Percentiles rank a stretch among this genome's conserved stretches.
Conservation (phyloP, 768 basidiomycete species). For the Boletus pseudo-olivaceus region DNA sequence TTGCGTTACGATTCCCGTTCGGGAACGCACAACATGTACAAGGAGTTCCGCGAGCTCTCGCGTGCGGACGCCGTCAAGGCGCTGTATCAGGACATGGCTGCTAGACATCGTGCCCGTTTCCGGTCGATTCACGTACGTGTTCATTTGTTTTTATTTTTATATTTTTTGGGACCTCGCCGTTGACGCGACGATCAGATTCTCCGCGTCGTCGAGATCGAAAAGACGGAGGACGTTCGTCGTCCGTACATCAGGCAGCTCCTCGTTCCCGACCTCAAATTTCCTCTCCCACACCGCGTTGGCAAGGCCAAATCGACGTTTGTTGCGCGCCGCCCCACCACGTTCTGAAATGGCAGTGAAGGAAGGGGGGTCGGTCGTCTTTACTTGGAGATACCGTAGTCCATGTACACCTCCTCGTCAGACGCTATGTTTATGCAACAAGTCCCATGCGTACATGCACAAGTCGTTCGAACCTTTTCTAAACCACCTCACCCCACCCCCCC, state of each 20-base stretch:
- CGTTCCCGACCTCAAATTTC: slow-evolving; percentile 90
- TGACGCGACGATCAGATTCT: slow-evolving; percentile 71
- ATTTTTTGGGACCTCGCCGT: too few species aligned
- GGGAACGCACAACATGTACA: slow-evolving; percentile 99
- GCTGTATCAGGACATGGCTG: slow-evolving; percentile 99
- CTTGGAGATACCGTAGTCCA: too few species aligned
- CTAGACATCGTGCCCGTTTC: slow-evolving; percentile 98
- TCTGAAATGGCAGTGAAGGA: slow-evolving; percentile 43
- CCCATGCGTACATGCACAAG: background rate
- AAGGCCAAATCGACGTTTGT: slow-evolving; percentile 81
- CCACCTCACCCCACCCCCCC: too few species aligned
- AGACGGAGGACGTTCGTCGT: slow-evolving; percentile 86
- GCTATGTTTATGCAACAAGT: slow-evolving; percentile 16
- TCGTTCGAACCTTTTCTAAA: too few species aligned
- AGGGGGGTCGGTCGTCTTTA: too few species aligned
- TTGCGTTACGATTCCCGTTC: slow-evolving; percentile 99
- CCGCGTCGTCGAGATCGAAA: slow-evolving; percentile 94
- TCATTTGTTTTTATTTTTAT: too few species aligned
- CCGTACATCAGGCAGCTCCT: slow-evolving; percentile 98
- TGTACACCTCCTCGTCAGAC: slow-evolving; percentile 7
- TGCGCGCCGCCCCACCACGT: slow-evolving; percentile 73
- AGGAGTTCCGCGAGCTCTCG: slow-evolving; percentile 95
- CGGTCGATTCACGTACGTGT: slow-evolving; percentile 88
- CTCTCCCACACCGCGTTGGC: slow-evolving; percentile 84
- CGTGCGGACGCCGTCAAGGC: slow-evolving; percentile 94